Evolutionary conservation across 2,329 filamentous ascomycete genomes (phyloP), one percentile per base, ranked within the genome.

Genomic region (Neophaeococcomyces mojaviensis): DNA sequence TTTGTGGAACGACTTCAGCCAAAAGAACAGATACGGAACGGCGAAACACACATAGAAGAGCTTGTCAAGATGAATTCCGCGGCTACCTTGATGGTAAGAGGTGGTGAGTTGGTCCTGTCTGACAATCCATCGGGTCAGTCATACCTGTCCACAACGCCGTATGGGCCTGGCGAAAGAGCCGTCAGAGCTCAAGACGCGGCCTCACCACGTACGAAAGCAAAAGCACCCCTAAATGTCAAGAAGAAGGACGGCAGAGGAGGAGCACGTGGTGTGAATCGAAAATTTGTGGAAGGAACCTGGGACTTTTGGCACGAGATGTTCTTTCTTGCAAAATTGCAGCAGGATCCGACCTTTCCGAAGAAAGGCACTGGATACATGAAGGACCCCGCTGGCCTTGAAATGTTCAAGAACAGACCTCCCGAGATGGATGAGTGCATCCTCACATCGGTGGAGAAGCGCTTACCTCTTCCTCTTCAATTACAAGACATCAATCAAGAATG

Each of bases 31-130:
- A 50, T 68, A 24, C 64, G 61, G 19, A 59, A 67, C 32, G 71
- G 70, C 6, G 59, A 68, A 46, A 64, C 65, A 12, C 68, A 64
- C 20, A 60, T 76, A 22, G 55, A 60, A n/a, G 66, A 71, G 33
- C 63, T 67, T 35, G 55, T 70, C 10, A 46, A 52, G 15, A 44
- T 48, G 6, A 58, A 54, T 13, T 62, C 61, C 15, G 63, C 66
- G 15, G 46, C 47, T 20, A 58, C 64, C 40, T 65, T 70, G 50
- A 42, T 52, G 22, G 43, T 58, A 31, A 65, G 64, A 8, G 57
- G 52, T 33, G 62, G 58, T 44, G 68, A 70, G 39, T 62, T 62
- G 5, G 50, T 59, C 22, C 45, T 59, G 31, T 44, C 53, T n/a
- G 56, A 65, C 49, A 61, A 62, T 10, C 58, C 51, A 32, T 62